These are phyloP conservation scores for Coix lacrymajobi DNA, from an alignment of 176 grass and related monocot genomes.

Conservation along the genomic window DNA sequence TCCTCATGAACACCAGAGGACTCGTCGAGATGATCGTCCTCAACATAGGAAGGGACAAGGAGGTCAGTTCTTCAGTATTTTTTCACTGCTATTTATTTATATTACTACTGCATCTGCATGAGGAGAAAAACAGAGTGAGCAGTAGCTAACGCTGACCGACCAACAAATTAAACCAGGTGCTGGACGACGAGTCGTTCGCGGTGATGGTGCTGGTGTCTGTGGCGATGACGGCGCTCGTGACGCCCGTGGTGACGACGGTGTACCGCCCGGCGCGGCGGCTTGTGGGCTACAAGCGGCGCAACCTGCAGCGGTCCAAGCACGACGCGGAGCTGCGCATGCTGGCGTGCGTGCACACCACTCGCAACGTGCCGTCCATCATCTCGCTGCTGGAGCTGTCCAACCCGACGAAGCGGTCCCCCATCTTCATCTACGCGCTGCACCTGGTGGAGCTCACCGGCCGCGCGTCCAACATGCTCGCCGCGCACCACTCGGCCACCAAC, in stretches of 20 bases:
- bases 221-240: slow-evolving; percentile 56
- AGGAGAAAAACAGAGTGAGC: too few species aligned
- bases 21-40: slow-evolving; percentile 69
- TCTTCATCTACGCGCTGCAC: slow-evolving; percentile 79
- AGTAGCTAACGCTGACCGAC: too few species aligned
- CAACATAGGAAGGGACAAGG: slow-evolving; percentile 69
- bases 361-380: slow-evolving; percentile 76
- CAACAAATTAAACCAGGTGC: slow-evolving; percentile 31
- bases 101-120: too few species aligned
- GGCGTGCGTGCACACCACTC: slow-evolving; percentile 63
- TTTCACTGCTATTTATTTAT: too few species aligned
- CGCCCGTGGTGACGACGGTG: slow-evolving; percentile 46
- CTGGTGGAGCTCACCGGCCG: slow-evolving; percentile 82
- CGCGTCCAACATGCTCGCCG: slow-evolving; percentile 66
- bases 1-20: slow-evolving; percentile 73
- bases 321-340: slow-evolving; percentile 81
- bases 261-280: slow-evolving; percentile 36
- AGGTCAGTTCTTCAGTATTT: slow-evolving; percentile 21
- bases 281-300: slow-evolving; percentile 68
- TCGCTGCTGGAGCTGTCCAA: slow-evolving; percentile 54
- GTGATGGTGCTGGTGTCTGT: slow-evolving; percentile 57
- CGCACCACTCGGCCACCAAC: slow-evolving; percentile 10
- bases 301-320: slow-evolving; percentile 58
- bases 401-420: slow-evolving; percentile 63
- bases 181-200: slow-evolving; percentile 54